Conservation (phyloP, 306 rosid genomes). For the Cucumis sativus region DNA sequence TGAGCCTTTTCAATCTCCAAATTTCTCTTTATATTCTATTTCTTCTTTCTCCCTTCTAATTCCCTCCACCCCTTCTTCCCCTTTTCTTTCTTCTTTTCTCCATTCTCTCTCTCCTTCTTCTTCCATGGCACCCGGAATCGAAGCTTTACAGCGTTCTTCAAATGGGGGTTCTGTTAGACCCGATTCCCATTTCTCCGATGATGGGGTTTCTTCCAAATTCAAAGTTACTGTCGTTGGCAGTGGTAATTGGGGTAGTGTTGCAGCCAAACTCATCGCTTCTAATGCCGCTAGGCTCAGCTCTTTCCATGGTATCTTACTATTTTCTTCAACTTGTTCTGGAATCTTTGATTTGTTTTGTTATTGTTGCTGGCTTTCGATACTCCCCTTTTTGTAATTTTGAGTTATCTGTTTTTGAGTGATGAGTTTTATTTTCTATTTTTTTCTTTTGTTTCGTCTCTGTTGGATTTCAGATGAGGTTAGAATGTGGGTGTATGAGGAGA, state of each 20-base stretch:
- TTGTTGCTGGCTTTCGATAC: neutral
- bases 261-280: slow-evolving; percentile 82
- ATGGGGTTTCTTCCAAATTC: slow-evolving; percentile 30
- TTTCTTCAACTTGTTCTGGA: neutral
- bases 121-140: slow-evolving; percentile 49
- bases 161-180: slow-evolving; percentile 12
- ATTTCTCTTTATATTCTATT: neutral
- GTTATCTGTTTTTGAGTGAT: slow-evolving; percentile 3
- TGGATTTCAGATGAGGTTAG: slow-evolving; percentile 68
- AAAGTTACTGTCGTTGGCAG: slow-evolving; percentile 82
- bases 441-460: neutral
- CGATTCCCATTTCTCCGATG: slow-evolving; percentile 13
- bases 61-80: neutral
- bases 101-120: slow-evolving; percentile 11
- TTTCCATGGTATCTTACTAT: slow-evolving; percentile 46
- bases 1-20: slow-evolving; percentile 1
- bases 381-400: neutral
- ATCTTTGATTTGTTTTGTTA: neutral
- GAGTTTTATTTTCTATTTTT: too few relatives aligned
- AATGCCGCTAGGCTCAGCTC: slow-evolving; percentile 43
- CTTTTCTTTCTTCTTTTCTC: neutral
- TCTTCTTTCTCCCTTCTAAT: neutral
- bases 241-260: slow-evolving; percentile 96
- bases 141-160: slow-evolving; percentile 12
- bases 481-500: slow-evolving; percentile 93